Evolutionary conservation across 2,329 filamentous ascomycete species (phyloP).

Genomic region (Coleophoma cylindrospora): DNA sequence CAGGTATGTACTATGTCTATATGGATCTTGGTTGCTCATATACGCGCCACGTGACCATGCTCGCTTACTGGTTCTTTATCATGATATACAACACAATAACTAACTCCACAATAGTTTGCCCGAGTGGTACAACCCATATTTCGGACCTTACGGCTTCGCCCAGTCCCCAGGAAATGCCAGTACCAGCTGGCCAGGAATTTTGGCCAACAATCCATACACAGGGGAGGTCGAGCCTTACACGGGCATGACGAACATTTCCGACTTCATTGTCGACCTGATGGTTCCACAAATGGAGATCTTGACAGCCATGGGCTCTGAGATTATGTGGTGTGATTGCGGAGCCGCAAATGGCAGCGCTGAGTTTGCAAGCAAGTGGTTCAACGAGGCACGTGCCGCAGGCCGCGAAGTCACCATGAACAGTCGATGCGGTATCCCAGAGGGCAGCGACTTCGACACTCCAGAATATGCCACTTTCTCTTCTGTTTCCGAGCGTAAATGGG

Average conservation of each 20-base stretch:
- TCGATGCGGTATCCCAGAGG: slow-evolving; percentile 47
- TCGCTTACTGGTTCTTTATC: too few species aligned
- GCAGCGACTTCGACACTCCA: slow-evolving; percentile 53
- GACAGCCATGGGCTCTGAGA: slow-evolving; percentile 37
- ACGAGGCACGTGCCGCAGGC: slow-evolving; percentile 29
- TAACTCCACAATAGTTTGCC: slow-evolving; percentile 26
- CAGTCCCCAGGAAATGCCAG: slow-evolving; percentile 23
- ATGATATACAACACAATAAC: too few species aligned
- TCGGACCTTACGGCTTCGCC: slow-evolving; percentile 36
- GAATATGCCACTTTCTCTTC: slow-evolving; percentile 48
- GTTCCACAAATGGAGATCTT: slow-evolving; percentile 41
- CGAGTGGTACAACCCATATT: slow-evolving; percentile 45
- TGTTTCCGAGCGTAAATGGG: slow-evolving; percentile 52
- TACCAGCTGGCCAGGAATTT: slow-evolving; percentile 31
- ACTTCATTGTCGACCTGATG: slow-evolving; percentile 39
- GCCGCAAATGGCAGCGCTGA: slow-evolving; percentile 35
- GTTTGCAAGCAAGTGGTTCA: slow-evolving; percentile 38
- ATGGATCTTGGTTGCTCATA: too few species aligned
- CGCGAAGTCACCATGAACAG: slow-evolving; percentile 50
- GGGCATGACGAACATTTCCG: slow-evolving; percentile 30
- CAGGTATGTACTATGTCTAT: slow-evolving; percentile 8
- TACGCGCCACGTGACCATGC: too few species aligned
- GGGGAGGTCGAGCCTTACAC: slow-evolving; percentile 35
- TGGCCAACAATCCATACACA: slow-evolving; percentile 39
- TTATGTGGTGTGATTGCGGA: slow-evolving; percentile 42